A percentile compares a stretch with the other conserved stretches of the same genome.
Conservation (phyloP, 345 rosid species). For the Clausena lansium region DNA sequence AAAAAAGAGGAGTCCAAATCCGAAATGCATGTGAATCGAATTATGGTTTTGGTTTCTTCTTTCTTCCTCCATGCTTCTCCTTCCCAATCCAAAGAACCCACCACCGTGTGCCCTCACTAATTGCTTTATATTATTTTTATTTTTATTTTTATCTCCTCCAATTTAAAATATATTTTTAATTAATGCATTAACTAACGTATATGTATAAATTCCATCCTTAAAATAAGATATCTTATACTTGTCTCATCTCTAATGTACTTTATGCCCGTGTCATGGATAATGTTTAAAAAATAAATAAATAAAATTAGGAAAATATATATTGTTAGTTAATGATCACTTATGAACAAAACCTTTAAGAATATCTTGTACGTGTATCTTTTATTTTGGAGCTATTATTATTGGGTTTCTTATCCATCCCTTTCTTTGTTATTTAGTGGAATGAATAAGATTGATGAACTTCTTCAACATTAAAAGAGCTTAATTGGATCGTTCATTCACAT, state of each 20-base stretch:
- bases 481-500: no score
- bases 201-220: neutral
- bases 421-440: neutral
- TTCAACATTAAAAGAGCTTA: no score
- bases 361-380: neutral
- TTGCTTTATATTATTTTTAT: slow-evolving; percentile 13
- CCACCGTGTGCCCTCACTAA: slow-evolving; percentile 48
- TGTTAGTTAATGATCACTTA: neutral
- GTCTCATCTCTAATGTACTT: neutral
- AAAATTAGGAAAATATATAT: neutral
- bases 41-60: slow-evolving; percentile 17
- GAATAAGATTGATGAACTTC: neutral
- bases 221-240: neutral
- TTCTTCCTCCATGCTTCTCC: neutral
- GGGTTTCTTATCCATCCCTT: neutral
- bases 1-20: neutral
- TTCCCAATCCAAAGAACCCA: slow-evolving; percentile 1
- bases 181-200: neutral
- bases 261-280: neutral
- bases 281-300: neutral
- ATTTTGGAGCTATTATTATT: neutral
- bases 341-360: neutral
- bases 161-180: neutral
- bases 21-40: slow-evolving; percentile 11
- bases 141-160: neutral